Evolutionary conservation across 176 grass and related monocot genomes (phyloP).

Genomic region (Ensete ventricosum): DNA sequence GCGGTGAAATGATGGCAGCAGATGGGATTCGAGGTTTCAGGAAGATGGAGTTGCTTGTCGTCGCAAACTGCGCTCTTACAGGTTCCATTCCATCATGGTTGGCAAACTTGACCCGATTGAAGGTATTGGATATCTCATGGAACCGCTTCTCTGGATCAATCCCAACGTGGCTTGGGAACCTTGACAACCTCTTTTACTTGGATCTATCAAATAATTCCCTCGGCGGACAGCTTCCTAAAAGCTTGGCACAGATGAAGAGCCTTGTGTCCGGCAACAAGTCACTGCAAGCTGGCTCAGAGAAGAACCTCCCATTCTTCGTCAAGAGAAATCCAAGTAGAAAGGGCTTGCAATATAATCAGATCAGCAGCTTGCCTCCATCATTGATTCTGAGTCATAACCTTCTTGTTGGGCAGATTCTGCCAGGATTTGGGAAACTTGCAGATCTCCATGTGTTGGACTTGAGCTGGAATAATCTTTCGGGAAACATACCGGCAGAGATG

Average conservation of each 20-base stretch:
- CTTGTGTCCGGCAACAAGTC: not conserved
- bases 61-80: not conserved
- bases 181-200: constrained; percentile 1
- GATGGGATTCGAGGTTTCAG: not conserved
- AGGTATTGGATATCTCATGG: not conserved
- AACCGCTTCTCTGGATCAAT: not conserved
- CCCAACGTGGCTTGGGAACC: not conserved
- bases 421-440: not conserved
- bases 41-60: not conserved
- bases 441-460: not conserved
- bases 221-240: not conserved
- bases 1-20: not conserved
- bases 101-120: not conserved
- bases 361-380: not conserved
- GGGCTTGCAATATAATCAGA: not conserved
- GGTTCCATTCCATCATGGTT: not conserved
- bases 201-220: constrained; percentile 1
- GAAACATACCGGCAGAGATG: not conserved
- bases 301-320: not conserved
- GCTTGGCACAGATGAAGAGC: constrained; percentile 2
- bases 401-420: not conserved
- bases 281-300: not conserved
- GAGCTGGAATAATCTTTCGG: constrained; percentile 1
- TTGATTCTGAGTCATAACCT: not conserved
- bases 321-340: not conserved